A percentile compares a stretch with the other conserved stretches of the same genome.
phyloP scores from a whole-genome alignment of 2,329 filamentous ascomycete genomes.

The Fusarium piperis region DNA sequence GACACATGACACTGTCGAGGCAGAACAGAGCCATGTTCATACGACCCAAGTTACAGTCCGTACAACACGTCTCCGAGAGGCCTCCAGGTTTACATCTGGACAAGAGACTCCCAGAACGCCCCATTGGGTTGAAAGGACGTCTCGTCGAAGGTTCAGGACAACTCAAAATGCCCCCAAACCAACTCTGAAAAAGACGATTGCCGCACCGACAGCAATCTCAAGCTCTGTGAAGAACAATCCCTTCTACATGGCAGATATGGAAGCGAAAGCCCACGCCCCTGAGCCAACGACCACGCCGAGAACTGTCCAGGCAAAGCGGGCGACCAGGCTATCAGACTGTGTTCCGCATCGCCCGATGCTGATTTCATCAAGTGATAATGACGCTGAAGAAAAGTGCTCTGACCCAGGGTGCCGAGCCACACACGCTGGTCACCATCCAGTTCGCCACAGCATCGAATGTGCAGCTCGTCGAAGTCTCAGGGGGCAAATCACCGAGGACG shows the following conservation, averaged over 20 bases:
- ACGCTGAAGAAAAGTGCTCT: constrained; percentile 38
- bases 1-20: not conserved
- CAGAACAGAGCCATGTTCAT: constrained; percentile 6
- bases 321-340: constrained; percentile 44
- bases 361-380: constrained; percentile 8
- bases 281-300: constrained; percentile 35
- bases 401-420: constrained; percentile 43
- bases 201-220: constrained; percentile 18
- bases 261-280: constrained; percentile 26
- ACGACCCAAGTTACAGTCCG: not conserved
- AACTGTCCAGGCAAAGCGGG: constrained; percentile 29
- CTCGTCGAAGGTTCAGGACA: constrained; percentile 7
- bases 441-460: constrained; percentile 48
- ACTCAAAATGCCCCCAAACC: constrained; percentile 6
- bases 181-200: constrained; percentile 13
- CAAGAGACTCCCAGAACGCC: constrained; percentile 17
- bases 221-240: constrained; percentile 44
- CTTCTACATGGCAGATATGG: constrained; percentile 46
- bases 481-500: not conserved
- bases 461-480: constrained; percentile 22
- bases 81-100: constrained; percentile 20
- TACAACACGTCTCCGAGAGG: constrained; percentile 2
- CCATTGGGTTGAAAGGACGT: constrained; percentile 3
- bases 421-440: constrained; percentile 40
- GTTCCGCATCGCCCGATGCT: constrained; percentile 37